Evolutionary conservation across 2,329 filamentous ascomycete species (phyloP).

Genomic region (Chrysoporthe cubensis): DNA sequence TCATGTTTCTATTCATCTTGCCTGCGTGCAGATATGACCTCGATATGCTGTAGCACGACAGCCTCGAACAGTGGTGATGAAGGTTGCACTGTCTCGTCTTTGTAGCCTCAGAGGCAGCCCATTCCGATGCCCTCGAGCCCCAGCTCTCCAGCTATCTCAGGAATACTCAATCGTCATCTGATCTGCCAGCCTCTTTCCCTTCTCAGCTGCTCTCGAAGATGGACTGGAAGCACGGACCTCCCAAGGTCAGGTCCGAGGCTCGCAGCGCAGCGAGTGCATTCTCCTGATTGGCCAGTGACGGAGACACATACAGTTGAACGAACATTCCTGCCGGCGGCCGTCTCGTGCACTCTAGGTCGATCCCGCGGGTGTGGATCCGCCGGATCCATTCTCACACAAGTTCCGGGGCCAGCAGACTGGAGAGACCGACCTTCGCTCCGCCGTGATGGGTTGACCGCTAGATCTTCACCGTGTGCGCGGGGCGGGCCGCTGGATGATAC

Average conservation of each 20-base stretch:
- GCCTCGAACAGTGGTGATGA: too few species aligned
- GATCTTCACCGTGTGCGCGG: constrained; percentile 1
- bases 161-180: not conserved
- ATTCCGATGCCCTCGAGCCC: too few species aligned
- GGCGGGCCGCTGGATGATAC: not conserved
- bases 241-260: not conserved
- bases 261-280: not conserved
- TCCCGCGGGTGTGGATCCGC: constrained; percentile 2
- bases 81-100: too few species aligned
- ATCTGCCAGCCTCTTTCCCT: not conserved
- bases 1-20: not conserved
- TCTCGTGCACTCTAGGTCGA: not conserved
- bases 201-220: not conserved
- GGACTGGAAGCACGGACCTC: too few species aligned
- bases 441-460: constrained; percentile 12
- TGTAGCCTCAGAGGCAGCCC: too few species aligned
- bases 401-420: not conserved
- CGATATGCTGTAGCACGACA: too few species aligned
- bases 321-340: not conserved
- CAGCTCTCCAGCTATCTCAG: too few species aligned
- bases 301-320: not conserved
- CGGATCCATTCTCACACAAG: constrained; percentile 3
- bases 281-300: constrained; percentile 7
- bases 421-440: constrained; percentile 4
- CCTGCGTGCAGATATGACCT: not conserved